Base-by-base conservation (phyloP, 2,329 filamentous ascomycete genomes). In the Cladophialophora chaetospira region DNA sequence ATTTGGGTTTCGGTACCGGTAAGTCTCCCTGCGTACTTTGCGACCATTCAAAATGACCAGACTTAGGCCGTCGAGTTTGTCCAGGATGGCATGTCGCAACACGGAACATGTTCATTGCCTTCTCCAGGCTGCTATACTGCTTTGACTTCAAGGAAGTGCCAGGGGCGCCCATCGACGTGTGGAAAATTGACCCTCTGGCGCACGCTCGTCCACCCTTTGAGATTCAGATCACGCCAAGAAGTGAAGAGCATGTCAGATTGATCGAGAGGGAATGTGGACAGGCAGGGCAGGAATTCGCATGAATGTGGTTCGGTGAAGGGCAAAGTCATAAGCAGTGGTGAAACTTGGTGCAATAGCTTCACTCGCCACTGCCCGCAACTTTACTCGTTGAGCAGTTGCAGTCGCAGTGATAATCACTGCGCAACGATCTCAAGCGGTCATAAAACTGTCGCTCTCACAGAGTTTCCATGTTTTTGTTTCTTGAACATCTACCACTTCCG, bases 1-100 rank as follows among this genome's bases (percentile, higher is more conserved):
- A 70, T 56, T 66, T 49, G 28, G 51, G 57, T 1, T 59, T 59
- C 29, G 57, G 57, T 5, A 29, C 46, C 19, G 57, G 57, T 59
- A 29, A 44, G 56, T 49, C 4, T n/a, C 23, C 6, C 13, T 35
- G n/a, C n/a, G n/a, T n/a, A n/a, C n/a, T n/a, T n/a, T n/a, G n/a
- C n/a, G n/a, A n/a, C n/a, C n/a, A n/a, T n/a, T n/a, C n/a, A n/a
- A n/a, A n/a, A n/a, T 28, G 19, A 28, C 23, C 26, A 21, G 5
- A 13, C 3, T 40, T 26, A 58, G 68, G 71, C 0, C 65, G 69
- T 13, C 61, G 70, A 0, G 60, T 71, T 21, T 71, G 69, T 51
- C 68, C 68, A 2, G 70, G 70, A 1, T 64, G 70, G 6, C 66
- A 70, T 57, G 54, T 72, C n/a, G 70, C 67, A 1, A 67, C 71